Evolutionary conservation across 495 filamentous ascomycete genomes (phyloP).

Genomic region (Aspergillus ellipticus): DNA sequence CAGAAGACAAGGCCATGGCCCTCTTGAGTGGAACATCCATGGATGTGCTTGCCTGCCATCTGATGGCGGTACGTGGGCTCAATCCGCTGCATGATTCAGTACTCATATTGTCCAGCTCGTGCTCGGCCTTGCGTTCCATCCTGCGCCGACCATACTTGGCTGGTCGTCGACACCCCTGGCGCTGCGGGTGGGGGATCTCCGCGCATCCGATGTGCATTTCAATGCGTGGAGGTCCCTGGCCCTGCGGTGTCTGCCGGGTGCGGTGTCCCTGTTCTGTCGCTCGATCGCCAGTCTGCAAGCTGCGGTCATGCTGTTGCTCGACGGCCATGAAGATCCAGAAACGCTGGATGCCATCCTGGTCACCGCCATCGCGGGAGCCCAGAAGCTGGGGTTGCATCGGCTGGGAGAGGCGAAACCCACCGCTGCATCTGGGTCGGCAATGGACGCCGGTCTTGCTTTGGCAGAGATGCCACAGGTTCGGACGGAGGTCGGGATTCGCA

Average conservation of each 20-base stretch:
- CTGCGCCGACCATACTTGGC: not conserved
- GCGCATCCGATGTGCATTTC: not conserved
- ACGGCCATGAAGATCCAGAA: constrained; percentile 17
- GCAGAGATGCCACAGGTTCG: not conserved
- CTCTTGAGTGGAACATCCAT: not conserved
- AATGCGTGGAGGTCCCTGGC: constrained; percentile 24
- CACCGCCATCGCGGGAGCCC: constrained; percentile 29
- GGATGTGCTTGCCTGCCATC: not conserved
- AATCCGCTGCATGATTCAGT: not conserved
- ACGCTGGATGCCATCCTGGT: constrained; percentile 27
- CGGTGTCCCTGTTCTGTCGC: constrained; percentile 24
- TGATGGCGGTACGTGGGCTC: not conserved
- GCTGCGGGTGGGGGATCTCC: not conserved
- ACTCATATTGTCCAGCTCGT: not conserved
- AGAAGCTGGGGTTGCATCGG: constrained; percentile 24
- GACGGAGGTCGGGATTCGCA: not conserved
- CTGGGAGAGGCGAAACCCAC: constrained; percentile 19
- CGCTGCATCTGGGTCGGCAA: not conserved
- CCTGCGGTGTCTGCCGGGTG: constrained; percentile 24
- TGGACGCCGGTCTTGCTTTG: not conserved
- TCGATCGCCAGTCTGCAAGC: constrained; percentile 29
- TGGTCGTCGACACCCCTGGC: not conserved
- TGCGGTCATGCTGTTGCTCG: constrained; percentile 29
- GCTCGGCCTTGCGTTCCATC: not conserved
- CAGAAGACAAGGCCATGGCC: not conserved